phyloP scores from a whole-genome alignment of 306 rosid species.

The Glycine soja region DNA sequence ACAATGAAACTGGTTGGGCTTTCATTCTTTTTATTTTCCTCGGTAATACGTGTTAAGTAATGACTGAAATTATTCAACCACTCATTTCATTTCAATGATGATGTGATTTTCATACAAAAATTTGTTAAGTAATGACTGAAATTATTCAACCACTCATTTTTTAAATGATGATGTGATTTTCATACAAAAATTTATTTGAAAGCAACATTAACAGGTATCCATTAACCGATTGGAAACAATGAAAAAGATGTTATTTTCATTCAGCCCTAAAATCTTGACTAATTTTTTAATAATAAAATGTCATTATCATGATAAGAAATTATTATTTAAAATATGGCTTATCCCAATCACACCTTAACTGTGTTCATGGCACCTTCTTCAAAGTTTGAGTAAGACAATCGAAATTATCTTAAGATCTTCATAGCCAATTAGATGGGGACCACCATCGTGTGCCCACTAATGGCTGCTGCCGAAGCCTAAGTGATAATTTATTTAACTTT shows the following conservation, averaged over 20 bases:
- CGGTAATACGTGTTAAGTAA: neutral
- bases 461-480: neutral
- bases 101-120: neutral
- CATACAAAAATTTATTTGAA: neutral
- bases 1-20: neutral
- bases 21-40: neutral
- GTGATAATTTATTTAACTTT: neutral
- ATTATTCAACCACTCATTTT: conserved; percentile 18
- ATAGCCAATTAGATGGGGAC: neutral
- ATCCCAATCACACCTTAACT: neutral
- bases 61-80: conserved; percentile 22
- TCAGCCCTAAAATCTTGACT: neutral
- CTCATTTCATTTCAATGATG: neutral
- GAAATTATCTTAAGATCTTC: neutral
- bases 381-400: neutral
- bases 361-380: neutral
- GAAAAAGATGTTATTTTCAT: neutral
- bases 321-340: neutral
- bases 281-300: neutral
- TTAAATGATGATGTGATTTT: neutral
- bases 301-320: neutral
- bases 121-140: conserved; percentile 1
- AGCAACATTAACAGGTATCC: neutral
- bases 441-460: neutral
- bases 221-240: neutral